A percentile compares a stretch with the other conserved stretches of the same genome.
These are phyloP conservation scores for Xylaria telfairii DNA, from an alignment of 495 filamentous ascomycete species.

Conservation along the genomic window DNA sequence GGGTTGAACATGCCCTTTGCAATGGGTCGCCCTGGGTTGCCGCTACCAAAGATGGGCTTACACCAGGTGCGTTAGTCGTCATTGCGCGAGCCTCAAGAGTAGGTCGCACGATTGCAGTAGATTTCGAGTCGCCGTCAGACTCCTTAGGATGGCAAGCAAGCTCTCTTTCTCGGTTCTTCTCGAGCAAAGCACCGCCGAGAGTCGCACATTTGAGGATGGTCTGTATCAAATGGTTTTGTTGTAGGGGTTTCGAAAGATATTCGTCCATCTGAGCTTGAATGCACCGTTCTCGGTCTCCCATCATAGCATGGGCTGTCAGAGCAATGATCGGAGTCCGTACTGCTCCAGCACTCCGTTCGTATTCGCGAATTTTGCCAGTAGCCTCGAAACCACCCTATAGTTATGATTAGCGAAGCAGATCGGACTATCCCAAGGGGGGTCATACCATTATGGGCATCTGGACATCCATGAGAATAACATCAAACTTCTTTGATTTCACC, in stretches of 20 bases:
- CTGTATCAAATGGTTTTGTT: conserved; percentile 98
- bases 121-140: conserved; percentile 30
- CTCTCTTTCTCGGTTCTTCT: conserved; percentile 62
- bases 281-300: conserved; percentile 97
- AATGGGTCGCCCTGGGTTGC: conserved; percentile 71
- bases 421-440: neutral
- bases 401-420: conserved; percentile 37
- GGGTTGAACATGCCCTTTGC: conserved; percentile 68
- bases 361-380: conserved; percentile 95
- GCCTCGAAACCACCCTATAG: conserved; percentile 91
- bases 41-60: conserved; percentile 66
- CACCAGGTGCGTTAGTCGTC: conserved; percentile 66
- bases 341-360: conserved; percentile 77
- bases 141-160: conserved; percentile 45
- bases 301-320: conserved; percentile 97
- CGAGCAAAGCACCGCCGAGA: conserved; percentile 85
- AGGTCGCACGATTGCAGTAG: conserved; percentile 38
- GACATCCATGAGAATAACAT: conserved; percentile 98
- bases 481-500: conserved; percentile 87
- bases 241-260: conserved; percentile 96
- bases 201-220: conserved; percentile 96
- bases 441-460: conserved; percentile 97
- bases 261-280: conserved; percentile 99
- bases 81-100: conserved; percentile 58
- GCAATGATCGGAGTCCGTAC: conserved; percentile 95